Percentiles rank a stretch among this genome's conserved stretches.
phyloP scores from a whole-genome alignment of 225 moss, liverwort and hornwort species.

The Neckera pumila region DNA sequence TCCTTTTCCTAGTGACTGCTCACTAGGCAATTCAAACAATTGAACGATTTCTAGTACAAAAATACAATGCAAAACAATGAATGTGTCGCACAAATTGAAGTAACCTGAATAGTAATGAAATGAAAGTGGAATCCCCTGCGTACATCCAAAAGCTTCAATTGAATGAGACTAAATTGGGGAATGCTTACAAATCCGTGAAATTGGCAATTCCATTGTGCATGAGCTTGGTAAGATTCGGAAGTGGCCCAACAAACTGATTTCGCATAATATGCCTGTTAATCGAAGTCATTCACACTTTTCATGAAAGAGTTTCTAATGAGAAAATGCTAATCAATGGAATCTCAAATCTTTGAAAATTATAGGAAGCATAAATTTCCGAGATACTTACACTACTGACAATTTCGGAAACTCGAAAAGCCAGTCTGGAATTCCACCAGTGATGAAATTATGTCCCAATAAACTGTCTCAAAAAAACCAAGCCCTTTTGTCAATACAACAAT shows the following conservation, averaged over 20 bases:
- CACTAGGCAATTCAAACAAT: background rate
- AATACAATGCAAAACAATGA: background rate
- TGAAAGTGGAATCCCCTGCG: background rate
- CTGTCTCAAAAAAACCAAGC: background rate
- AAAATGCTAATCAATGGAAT: too few relatives aligned
- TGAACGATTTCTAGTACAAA: background rate
- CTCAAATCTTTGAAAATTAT: background rate
- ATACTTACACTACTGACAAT: background rate
- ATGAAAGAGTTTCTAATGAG: background rate
- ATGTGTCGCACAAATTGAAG: background rate
- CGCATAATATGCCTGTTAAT: background rate
- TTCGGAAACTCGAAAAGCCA: conserved; percentile 4
- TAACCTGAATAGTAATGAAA: background rate
- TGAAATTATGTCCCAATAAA: background rate
- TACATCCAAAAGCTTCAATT: background rate
- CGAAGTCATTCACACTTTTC: background rate
- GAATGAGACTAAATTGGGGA: background rate
- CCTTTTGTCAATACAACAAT: background rate
- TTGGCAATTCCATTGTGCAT: conserved; percentile 15
- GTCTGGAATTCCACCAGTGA: background rate
- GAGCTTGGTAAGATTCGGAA: conserved; percentile 7
- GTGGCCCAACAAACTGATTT: background rate
- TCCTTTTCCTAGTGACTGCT: background rate
- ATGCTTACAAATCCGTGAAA: background rate
- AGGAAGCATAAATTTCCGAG: background rate